Conservation (phyloP, 228 moss, liverwort and hornwort species). For the Sphagnum magellanicum region DNA sequence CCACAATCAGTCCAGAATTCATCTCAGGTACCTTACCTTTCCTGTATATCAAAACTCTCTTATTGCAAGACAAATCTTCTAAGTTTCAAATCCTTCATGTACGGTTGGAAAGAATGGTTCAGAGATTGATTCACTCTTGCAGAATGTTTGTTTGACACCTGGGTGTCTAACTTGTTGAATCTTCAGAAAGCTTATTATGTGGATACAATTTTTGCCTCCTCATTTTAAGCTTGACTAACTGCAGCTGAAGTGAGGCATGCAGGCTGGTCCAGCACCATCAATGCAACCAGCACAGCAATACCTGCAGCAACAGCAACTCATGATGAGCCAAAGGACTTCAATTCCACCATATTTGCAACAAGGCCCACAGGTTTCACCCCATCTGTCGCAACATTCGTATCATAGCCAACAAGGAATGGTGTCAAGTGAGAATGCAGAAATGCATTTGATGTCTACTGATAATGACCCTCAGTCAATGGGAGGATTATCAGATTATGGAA, state of each 20-base stretch:
- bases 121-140: too few relatives aligned
- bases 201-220: background rate
- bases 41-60: too few relatives aligned
- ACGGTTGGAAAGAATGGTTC: too few relatives aligned
- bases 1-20: constrained; percentile 55
- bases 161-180: too few relatives aligned
- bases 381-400: constrained; percentile 12
- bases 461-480: too few relatives aligned
- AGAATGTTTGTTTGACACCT: too few relatives aligned
- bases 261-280: constrained; percentile 21
- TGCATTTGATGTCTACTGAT: constrained; percentile 24
- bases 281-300: constrained; percentile 54
- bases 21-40: constrained; percentile 24
- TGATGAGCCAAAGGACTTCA: constrained; percentile 45
- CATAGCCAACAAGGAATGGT: constrained; percentile 19
- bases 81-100: too few relatives aligned
- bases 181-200: too few relatives aligned
- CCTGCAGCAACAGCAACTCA: constrained; percentile 42
- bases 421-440: constrained; percentile 6
- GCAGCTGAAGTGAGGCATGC: background rate
- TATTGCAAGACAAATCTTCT: too few relatives aligned
- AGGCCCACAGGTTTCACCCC: constrained; percentile 33
- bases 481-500: background rate
- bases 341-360: constrained; percentile 56
- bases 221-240: background rate